These are phyloP conservation scores for Malassezia pachydermatis DNA, from an alignment of 1,284 basidiomycete species.

Conservation along the genomic window DNA sequence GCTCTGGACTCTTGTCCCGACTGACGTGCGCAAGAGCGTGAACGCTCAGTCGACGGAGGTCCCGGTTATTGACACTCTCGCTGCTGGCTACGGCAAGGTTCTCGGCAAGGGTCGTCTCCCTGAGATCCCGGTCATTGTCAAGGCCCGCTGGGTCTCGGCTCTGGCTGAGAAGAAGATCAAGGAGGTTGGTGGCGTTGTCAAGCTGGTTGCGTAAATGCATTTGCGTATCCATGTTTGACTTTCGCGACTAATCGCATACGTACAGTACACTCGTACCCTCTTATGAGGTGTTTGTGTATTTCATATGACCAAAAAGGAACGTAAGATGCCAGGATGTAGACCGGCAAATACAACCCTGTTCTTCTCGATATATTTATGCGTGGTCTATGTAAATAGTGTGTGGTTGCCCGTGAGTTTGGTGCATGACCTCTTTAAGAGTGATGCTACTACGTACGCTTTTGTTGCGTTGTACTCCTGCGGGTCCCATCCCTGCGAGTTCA, in stretches of 20 bases:
- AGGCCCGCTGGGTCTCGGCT: conserved; percentile 47
- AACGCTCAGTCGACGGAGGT: conserved; percentile 39
- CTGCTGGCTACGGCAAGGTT: conserved; percentile 48
- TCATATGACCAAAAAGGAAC: conserved; percentile 20
- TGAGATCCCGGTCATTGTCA: conserved; percentile 44
- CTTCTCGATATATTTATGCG: too few relatives aligned
- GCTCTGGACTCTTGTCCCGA: conserved; percentile 47
- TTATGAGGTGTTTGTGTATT: conserved; percentile 12
- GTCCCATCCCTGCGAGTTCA: too few relatives aligned
- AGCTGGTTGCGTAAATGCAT: conserved; percentile 24
- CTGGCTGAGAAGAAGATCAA: conserved; percentile 49
- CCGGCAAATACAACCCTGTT: background rate
- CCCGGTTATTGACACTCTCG: conserved; percentile 47
- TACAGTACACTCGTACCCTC: conserved; percentile 9
- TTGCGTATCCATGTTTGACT: background rate
- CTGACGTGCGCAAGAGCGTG: conserved; percentile 40
- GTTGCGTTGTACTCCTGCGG: too few relatives aligned
- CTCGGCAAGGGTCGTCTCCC: conserved; percentile 47
- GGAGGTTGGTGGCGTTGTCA: conserved; percentile 47
- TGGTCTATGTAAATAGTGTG: too few relatives aligned
- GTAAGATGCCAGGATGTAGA: conserved; percentile 1
- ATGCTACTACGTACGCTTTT: too few relatives aligned
- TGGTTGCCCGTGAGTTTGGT: too few relatives aligned
- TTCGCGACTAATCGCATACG: conserved; percentile 2
- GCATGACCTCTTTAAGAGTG: too few relatives aligned